These are phyloP conservation scores for Davidsoniella eucalypti DNA, from an alignment of 2,329 filamentous ascomycete species.

Conservation along the genomic window DNA sequence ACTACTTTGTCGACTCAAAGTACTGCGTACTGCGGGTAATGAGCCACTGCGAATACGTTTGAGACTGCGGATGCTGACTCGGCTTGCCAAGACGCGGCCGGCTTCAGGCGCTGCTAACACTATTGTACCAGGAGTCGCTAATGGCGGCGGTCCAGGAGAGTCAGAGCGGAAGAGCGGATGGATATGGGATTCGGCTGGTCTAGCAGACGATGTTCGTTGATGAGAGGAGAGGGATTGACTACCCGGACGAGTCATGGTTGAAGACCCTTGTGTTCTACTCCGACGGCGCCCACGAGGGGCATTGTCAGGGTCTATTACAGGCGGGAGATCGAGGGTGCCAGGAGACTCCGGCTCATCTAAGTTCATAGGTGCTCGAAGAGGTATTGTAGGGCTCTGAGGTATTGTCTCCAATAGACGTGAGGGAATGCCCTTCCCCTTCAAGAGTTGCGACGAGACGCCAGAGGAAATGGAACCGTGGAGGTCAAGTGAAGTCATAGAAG, in stretches of 20 bases:
- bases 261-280: constrained; percentile 9
- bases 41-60: constrained; percentile 40
- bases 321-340: constrained; percentile 7
- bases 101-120: constrained; percentile 55
- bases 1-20: constrained; percentile 33
- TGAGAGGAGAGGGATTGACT: constrained; percentile 1
- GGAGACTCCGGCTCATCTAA: neutral
- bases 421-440: constrained; percentile 10
- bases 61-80: constrained; percentile 37
- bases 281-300: constrained; percentile 7
- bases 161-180: constrained; percentile 65
- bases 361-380: neutral
- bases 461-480: neutral
- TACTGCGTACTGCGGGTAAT: constrained; percentile 28
- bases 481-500: constrained; percentile 8
- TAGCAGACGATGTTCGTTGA: constrained; percentile 14
- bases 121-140: constrained; percentile 51
- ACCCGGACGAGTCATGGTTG: neutral
- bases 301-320: constrained; percentile 9
- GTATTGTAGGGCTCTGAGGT: constrained; percentile 11
- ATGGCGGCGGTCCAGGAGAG: constrained; percentile 48
- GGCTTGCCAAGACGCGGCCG: constrained; percentile 24
- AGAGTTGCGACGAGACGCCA: constrained; percentile 1
- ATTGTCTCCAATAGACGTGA: constrained; percentile 13
- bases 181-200: constrained; percentile 47